These are phyloP conservation scores for Paraphaeosphaeria sporulosa DNA, from an alignment of 2,329 filamentous ascomycete genomes.

Conservation along the genomic window DNA sequence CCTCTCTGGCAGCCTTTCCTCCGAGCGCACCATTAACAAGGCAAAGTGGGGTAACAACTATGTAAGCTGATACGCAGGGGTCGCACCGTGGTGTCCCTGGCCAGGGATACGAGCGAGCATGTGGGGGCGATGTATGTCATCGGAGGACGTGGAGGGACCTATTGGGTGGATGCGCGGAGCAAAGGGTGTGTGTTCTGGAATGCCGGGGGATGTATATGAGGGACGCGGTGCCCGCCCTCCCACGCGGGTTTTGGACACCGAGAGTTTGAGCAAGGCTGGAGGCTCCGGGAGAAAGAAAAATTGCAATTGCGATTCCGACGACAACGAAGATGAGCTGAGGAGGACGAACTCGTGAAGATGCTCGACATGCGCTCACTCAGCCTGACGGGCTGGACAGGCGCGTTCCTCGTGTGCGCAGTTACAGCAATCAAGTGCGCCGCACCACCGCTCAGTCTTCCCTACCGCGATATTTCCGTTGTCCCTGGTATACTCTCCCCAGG, in stretches of 20 bases:
- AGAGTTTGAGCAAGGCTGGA: neutral
- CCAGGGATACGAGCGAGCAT: slow-evolving; percentile 2
- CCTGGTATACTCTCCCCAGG: slow-evolving; percentile 21
- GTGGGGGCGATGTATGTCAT: slow-evolving; percentile 1
- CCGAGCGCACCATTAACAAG: neutral
- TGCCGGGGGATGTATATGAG: neutral
- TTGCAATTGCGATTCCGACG: neutral
- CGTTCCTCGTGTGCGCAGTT: slow-evolving; percentile 1
- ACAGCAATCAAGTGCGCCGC: slow-evolving; percentile 26
- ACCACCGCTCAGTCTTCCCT: slow-evolving; percentile 23
- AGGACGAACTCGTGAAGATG: neutral
- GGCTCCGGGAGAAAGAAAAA: neutral
- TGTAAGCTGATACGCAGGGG: slow-evolving; percentile 3
- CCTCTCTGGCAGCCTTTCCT: neutral
- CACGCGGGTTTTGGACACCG: neutral
- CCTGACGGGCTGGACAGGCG: neutral
- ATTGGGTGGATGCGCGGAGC: neutral
- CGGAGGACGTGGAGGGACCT: neutral
- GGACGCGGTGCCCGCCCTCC: neutral
- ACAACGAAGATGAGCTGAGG: neutral
- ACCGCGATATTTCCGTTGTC: slow-evolving; percentile 16
- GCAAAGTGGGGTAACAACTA: neutral
- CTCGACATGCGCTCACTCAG: neutral
- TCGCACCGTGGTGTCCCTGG: neutral
- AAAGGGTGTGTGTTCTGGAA: neutral